phyloP scores from a whole-genome alignment of 2,329 filamentous ascomycete species.

The Fusarium falciforme region DNA sequence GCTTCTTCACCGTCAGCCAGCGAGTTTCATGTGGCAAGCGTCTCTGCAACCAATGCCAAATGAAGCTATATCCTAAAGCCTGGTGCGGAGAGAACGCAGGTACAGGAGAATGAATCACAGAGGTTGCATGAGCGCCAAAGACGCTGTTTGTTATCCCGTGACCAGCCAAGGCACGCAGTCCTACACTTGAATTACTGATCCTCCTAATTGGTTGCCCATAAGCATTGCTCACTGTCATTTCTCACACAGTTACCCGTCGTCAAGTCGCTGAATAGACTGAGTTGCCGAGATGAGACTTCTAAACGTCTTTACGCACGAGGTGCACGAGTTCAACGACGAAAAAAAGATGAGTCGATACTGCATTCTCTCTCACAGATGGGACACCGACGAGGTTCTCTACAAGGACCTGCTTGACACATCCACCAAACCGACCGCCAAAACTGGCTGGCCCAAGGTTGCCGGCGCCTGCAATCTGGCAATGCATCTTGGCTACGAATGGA shows the following conservation, averaged over 20 bases:
- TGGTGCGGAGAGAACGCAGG: neutral
- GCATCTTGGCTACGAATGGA: neutral
- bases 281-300: neutral
- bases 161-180: neutral
- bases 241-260: neutral
- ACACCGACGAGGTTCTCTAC: neutral
- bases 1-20: neutral
- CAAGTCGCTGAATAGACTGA: neutral
- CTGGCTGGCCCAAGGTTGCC: neutral
- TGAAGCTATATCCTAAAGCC: neutral
- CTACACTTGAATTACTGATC: neutral
- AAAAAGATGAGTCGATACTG: neutral
- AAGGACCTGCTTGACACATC: neutral
- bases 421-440: neutral
- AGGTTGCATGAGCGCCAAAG: neutral
- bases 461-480: neutral
- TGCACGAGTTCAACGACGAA: neutral
- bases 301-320: neutral
- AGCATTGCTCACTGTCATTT: neutral
- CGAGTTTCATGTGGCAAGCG: neutral
- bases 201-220: neutral
- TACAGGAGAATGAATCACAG: neutral
- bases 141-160: neutral
- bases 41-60: neutral
- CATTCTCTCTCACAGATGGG: conserved; percentile 5